Evolutionary conservation across 2,329 filamentous ascomycete species (phyloP).

Genomic region (Trichoderma lentiforme): DNA sequence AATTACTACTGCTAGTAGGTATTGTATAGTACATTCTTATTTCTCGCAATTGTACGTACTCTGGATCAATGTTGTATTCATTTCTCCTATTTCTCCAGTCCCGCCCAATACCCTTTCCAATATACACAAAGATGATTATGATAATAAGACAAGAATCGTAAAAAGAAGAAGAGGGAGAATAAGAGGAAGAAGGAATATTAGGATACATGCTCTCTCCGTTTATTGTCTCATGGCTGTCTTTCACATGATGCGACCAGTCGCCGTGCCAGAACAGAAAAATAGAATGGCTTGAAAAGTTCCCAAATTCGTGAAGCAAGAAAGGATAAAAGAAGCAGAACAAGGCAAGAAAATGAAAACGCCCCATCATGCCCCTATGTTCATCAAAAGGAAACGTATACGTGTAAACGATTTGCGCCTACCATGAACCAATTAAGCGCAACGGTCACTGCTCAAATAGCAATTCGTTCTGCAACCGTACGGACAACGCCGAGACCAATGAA

Average conservation of each 20-base stretch:
- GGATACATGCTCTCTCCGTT: neutral
- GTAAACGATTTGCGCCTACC: neutral
- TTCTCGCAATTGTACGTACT: neutral
- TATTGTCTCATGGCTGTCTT: neutral
- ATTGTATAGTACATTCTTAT: neutral
- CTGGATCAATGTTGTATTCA: neutral
- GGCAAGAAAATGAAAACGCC: neutral
- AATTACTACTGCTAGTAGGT: neutral
- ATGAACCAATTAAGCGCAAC: neutral
- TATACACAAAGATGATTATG: neutral
- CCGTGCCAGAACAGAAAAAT: neutral
- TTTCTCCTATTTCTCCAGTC: neutral
- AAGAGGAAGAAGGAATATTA: neutral
- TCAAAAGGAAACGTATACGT: neutral
- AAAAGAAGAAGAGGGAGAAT: neutral
- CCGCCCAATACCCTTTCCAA: neutral
- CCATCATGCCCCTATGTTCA: neutral
- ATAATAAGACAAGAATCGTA: neutral
- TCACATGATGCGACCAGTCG: neutral
- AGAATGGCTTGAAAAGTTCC: neutral
- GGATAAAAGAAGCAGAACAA: neutral
- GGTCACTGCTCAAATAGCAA: neutral
- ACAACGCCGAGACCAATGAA: conserved; percentile 50
- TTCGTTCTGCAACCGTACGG: conserved; percentile 28
- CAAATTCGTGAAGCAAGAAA: neutral